phyloP scores from a whole-genome alignment of 768 basidiomycete genomes.

The Termitomyces sp. region DNA sequence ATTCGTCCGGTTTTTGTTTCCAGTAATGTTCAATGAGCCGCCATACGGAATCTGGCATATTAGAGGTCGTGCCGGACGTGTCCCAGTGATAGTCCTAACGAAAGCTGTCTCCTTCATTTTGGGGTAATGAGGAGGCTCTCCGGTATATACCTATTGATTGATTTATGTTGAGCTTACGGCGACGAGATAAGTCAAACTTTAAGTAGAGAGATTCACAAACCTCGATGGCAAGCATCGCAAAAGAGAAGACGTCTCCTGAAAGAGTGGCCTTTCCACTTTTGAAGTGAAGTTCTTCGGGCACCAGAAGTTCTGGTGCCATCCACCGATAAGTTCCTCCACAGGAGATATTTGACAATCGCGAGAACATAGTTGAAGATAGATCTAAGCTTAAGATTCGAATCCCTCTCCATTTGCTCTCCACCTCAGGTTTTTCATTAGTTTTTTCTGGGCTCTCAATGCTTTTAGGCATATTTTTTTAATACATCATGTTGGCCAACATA shows the following conservation, averaged over 20 bases:
- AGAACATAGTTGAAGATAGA: constrained; percentile 6
- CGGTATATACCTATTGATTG: constrained; percentile 9
- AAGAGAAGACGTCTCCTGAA: constrained; percentile 28
- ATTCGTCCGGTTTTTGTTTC: constrained; percentile 1
- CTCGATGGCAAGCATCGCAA: constrained; percentile 25
- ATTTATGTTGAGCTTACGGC: too few species aligned
- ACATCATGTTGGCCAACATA: too few species aligned
- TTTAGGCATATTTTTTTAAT: too few species aligned
- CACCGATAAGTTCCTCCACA: constrained; percentile 26
- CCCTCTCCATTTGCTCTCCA: too few species aligned
- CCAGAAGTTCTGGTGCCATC: constrained; percentile 30
- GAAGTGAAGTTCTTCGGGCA: constrained; percentile 15
- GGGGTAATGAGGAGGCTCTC: constrained; percentile 3
- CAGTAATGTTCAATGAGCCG: constrained; percentile 7
- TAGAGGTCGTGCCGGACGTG: constrained; percentile 8
- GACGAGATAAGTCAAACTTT: background rate
- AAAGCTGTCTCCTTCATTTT: background rate
- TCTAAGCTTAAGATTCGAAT: too few species aligned
- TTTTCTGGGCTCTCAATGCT: too few species aligned
- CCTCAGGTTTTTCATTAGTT: too few species aligned
- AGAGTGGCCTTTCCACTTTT: constrained; percentile 20
- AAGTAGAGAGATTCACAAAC: background rate
- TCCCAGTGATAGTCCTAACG: background rate
- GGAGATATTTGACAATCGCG: constrained; percentile 13
- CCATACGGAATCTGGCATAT: constrained; percentile 10